These are phyloP conservation scores for Fusarium bulbicola DNA, from an alignment of 2,329 filamentous ascomycete genomes.

Conservation along the genomic window DNA sequence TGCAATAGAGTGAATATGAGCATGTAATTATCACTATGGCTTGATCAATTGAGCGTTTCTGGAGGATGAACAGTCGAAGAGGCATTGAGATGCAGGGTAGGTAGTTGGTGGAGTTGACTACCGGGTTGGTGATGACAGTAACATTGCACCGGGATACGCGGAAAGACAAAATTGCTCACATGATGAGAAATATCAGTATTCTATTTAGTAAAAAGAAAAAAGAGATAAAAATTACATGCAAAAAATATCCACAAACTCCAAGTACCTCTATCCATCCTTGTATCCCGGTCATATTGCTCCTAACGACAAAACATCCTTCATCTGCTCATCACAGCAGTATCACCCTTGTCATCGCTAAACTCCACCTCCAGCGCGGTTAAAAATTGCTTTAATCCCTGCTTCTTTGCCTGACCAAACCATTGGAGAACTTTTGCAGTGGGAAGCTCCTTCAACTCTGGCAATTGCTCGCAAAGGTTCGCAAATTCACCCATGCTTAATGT, in stretches of 20 bases:
- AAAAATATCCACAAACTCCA: not conserved
- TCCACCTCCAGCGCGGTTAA: not conserved
- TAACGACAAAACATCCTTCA: not conserved
- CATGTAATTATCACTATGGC: not conserved
- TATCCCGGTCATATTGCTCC: not conserved
- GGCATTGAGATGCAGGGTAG: not conserved
- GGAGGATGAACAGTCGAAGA: not conserved
- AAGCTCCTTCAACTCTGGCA: not conserved
- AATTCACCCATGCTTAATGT: constrained; percentile 2
- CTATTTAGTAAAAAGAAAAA: no score
- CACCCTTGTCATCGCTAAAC: not conserved
- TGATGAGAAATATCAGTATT: not conserved
- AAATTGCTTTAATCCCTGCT: not conserved
- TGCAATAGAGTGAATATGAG: not conserved
- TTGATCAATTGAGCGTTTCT: not conserved
- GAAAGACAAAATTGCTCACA: not conserved
- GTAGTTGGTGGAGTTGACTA: not conserved
- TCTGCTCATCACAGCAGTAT: not conserved
- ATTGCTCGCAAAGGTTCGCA: not conserved
- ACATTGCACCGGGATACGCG: not conserved
- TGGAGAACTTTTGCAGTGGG: not conserved
- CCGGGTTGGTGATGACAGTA: not conserved
- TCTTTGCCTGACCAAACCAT: not conserved
- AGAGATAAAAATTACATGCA: not conserved
- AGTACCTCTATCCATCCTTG: not conserved